Conservation (phyloP, 345 rosid genomes). For the Aegle marmelos region DNA sequence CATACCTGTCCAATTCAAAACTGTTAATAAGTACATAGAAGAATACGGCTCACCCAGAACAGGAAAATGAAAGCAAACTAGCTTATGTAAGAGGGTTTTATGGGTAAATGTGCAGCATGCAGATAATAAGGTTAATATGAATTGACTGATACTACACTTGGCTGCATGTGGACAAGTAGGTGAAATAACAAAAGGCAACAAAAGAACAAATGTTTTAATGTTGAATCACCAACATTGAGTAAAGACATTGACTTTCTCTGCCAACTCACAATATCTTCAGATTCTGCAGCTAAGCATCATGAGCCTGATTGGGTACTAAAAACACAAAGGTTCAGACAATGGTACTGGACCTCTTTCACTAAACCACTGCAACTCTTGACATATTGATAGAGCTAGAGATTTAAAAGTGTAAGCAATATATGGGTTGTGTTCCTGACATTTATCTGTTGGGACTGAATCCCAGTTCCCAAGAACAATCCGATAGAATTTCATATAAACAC, state of each 20-base stretch:
- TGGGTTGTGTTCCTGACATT: not conserved
- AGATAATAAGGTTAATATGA: not conserved
- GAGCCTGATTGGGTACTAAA: not conserved
- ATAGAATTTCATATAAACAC: not conserved
- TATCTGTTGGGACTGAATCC: not conserved
- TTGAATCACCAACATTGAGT: not conserved
- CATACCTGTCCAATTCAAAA: slow-evolving; percentile 19
- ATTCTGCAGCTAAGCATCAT: not conserved
- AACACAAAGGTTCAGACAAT: not conserved
- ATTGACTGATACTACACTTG: not conserved
- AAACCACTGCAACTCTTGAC: not conserved
- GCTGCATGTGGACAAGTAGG: not conserved
- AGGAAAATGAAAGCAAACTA: not conserved
- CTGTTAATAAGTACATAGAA: not conserved
- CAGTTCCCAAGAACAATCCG: not conserved
- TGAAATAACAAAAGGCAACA: not conserved
- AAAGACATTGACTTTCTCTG: not conserved
- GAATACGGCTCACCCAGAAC: not conserved
- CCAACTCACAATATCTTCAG: not conserved
- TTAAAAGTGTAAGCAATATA: not conserved
- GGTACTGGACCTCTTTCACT: not conserved
- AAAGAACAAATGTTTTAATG: not conserved
- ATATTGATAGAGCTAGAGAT: not conserved
- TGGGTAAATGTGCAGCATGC: not conserved
- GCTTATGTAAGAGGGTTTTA: not conserved